A percentile compares a stretch with the other conserved stretches of the same genome.
Conservation (phyloP, 305 asterid species). For the Fraxinus velutina region DNA sequence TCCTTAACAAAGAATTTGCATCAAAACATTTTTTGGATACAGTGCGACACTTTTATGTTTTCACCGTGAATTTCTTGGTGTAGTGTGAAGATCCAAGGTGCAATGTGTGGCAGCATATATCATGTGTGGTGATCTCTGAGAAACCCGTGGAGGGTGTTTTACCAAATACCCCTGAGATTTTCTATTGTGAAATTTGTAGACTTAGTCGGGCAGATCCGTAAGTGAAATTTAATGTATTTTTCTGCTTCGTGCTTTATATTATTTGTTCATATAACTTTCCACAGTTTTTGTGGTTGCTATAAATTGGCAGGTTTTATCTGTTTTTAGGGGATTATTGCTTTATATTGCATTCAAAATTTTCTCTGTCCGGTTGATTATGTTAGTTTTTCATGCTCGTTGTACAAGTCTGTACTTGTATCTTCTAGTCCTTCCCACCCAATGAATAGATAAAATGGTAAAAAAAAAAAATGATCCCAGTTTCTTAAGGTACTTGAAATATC, state of each 20-base stretch:
- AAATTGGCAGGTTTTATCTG: background rate
- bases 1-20: background rate
- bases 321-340: slow-evolving; percentile 14
- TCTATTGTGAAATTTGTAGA: slow-evolving; percentile 93
- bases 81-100: slow-evolving; percentile 96
- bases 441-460: background rate
- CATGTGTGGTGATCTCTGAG: slow-evolving; percentile 86
- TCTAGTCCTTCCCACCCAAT: background rate
- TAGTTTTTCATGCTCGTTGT: background rate
- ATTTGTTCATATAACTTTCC: background rate
- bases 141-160: slow-evolving; percentile 64
- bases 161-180: slow-evolving; percentile 62
- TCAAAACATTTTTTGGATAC: background rate
- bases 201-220: slow-evolving; percentile 95
- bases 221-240: slow-evolving; percentile 31
- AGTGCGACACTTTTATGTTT: background rate
- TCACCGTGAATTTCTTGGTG: slow-evolving; percentile 32
- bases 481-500: background rate
- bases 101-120: slow-evolving; percentile 88
- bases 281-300: background rate
- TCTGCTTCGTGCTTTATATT: background rate
- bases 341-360: background rate
- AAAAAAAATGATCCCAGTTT: background rate
- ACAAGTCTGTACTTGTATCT: background rate
- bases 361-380: background rate